phyloP scores from a whole-genome alignment of 768 basidiomycete species.

The Mycena olivaceomarginata region DNA sequence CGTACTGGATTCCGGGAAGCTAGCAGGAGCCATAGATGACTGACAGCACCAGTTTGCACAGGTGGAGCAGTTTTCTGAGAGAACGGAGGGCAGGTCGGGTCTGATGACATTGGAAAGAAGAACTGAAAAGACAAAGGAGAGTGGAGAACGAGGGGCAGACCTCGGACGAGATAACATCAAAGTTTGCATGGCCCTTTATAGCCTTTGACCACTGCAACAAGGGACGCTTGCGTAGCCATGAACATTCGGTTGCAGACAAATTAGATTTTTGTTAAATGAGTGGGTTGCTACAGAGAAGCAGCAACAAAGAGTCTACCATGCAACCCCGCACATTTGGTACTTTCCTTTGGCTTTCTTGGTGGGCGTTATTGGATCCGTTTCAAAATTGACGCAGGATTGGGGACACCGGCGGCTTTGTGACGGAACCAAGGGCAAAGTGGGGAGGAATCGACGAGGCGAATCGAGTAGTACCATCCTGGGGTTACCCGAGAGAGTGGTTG shows the following conservation, averaged over 20 bases:
- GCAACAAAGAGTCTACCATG: not conserved
- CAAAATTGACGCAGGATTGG: too few relatives aligned
- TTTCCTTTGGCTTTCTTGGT: too few relatives aligned
- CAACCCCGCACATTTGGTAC: too few relatives aligned
- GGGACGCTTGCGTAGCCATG: not conserved
- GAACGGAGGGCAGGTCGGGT: not conserved
- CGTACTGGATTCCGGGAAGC: not conserved
- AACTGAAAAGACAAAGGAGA: not conserved
- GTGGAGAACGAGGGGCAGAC: slow-evolving; percentile 6
- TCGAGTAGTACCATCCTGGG: too few relatives aligned
- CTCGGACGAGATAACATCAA: not conserved
- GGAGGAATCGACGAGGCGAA: too few relatives aligned
- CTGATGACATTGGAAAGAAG: not conserved
- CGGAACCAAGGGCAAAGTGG: too few relatives aligned
- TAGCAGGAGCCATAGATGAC: not conserved
- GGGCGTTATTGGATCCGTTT: too few relatives aligned
- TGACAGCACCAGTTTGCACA: not conserved
- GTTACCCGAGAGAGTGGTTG: too few relatives aligned
- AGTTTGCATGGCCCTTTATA: not conserved
- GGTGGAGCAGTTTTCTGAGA: not conserved
- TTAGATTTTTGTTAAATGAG: not conserved
- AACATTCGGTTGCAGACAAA: not conserved
- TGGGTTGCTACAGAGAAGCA: slow-evolving; percentile 7
- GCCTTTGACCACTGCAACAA: not conserved
- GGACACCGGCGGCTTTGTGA: too few relatives aligned